phyloP scores from a whole-genome alignment of 1,139 yeast species.

The Pichia sp. region DNA sequence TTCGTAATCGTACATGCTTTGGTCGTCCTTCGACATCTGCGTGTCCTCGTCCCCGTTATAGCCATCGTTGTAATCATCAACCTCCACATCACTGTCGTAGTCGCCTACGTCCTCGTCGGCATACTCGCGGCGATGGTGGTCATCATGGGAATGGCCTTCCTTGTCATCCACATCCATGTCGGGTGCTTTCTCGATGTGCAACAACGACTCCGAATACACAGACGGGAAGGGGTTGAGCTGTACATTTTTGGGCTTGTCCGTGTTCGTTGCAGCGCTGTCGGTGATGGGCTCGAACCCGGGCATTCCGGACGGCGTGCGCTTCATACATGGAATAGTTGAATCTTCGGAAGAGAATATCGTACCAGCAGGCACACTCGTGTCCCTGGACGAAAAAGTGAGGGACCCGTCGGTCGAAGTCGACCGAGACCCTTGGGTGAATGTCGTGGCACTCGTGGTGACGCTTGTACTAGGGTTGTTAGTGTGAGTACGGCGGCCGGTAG shows the following conservation, averaged over 20 bases:
- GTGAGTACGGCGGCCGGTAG: background rate
- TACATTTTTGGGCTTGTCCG: background rate
- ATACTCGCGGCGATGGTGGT: background rate
- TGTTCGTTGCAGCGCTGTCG: background rate
- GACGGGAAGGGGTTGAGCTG: conserved; percentile 2
- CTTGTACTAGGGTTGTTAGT: background rate
- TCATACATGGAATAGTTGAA: background rate
- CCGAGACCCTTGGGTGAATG: background rate
- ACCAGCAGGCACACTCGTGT: background rate
- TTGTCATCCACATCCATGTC: conserved; percentile 2
- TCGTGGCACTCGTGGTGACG: background rate
- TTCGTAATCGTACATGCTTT: background rate
- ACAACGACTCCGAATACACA: conserved; percentile 6
- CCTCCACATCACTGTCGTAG: background rate
- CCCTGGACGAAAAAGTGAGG: background rate
- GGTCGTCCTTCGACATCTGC: background rate
- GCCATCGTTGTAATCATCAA: background rate
- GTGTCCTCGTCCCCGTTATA: background rate
- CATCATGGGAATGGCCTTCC: background rate
- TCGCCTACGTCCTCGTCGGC: background rate
- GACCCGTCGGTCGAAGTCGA: background rate
- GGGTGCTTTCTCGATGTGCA: background rate
- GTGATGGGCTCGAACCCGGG: conserved; percentile 7
- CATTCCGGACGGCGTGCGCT: conserved; percentile 10
- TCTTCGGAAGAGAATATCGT: background rate